A percentile compares a stretch with the other conserved stretches of the same genome.
phyloP scores from a whole-genome alignment of 2,329 filamentous ascomycete species.

The Colletotrichum sp. region DNA sequence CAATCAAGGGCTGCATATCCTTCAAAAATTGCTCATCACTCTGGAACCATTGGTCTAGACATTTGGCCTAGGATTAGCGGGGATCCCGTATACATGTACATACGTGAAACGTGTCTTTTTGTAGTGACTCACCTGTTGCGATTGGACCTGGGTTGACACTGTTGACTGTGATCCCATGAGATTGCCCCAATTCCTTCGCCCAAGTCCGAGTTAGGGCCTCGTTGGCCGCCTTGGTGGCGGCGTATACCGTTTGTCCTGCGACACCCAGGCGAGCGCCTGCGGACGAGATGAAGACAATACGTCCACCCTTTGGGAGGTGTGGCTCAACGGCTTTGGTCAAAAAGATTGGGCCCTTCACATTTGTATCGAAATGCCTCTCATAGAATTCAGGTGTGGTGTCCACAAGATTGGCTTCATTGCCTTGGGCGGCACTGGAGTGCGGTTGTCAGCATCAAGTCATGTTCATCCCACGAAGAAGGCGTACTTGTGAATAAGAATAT shows the following conservation, averaged over 20 bases:
- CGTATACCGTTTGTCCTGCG: slow-evolving; percentile 33
- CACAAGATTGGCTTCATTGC: background rate
- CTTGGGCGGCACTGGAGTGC: background rate
- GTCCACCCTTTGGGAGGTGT: slow-evolving; percentile 30
- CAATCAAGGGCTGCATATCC: slow-evolving; percentile 35
- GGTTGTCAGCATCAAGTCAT: background rate
- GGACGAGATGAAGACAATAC: slow-evolving; percentile 37
- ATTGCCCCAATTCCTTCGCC: slow-evolving; percentile 34
- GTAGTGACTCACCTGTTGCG: slow-evolving; percentile 15
- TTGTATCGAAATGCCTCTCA: background rate
- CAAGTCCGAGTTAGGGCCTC: slow-evolving; percentile 31
- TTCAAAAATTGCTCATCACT: slow-evolving; percentile 31
- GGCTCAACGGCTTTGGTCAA: slow-evolving; percentile 33
- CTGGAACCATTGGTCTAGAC: slow-evolving; percentile 27
- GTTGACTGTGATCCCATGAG: slow-evolving; percentile 31
- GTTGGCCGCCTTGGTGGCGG: slow-evolving; percentile 35
- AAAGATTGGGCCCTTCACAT: slow-evolving; percentile 25
- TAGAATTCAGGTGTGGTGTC: background rate
- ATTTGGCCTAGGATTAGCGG: background rate
- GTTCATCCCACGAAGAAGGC: background rate
- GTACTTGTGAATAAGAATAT: slow-evolving; percentile 28
- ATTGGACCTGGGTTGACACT: slow-evolving; percentile 34
- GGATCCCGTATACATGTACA: background rate
- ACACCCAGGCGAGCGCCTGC: slow-evolving; percentile 32
- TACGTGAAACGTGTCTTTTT: background rate